Evolutionary conservation across 176 grass and related monocot genomes (phyloP).

Genomic region (Carex parvula): DNA sequence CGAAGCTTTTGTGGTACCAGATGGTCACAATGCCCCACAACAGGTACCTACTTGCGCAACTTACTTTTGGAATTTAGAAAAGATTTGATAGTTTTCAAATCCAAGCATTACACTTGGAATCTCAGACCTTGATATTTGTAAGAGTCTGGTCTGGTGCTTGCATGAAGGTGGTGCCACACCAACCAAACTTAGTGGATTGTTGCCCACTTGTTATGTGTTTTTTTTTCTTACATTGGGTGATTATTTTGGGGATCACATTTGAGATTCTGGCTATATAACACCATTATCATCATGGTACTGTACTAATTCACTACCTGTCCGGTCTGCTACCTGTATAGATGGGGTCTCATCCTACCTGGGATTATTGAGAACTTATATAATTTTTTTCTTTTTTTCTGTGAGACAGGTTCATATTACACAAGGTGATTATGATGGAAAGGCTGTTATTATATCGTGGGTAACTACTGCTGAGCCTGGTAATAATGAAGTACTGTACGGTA

Average conservation of each 20-base stretch:
- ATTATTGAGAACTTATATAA: not conserved
- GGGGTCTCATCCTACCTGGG: conserved; percentile 1
- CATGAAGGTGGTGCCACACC: not conserved
- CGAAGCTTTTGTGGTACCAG: conserved; percentile 62
- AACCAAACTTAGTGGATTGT: not conserved
- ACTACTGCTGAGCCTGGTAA: conserved; percentile 54
- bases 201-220: not conserved
- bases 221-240: not conserved
- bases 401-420: conserved; percentile 89
- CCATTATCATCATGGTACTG: not conserved
- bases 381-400: not conserved
- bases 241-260: not conserved
- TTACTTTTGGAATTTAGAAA: not conserved
- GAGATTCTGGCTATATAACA: not conserved
- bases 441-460: conserved; percentile 84
- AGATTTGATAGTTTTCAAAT: not conserved
- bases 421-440: conserved; percentile 95
- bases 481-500: conserved; percentile 71
- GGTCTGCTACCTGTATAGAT: too few species aligned
- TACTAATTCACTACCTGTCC: not conserved
- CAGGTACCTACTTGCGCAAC: conserved; percentile 46
- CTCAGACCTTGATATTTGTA: not conserved
- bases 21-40: conserved; percentile 78
- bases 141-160: not conserved
- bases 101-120: not conserved